Conservation (phyloP, 306 rosid species). For the Corylus heterophylla region DNA sequence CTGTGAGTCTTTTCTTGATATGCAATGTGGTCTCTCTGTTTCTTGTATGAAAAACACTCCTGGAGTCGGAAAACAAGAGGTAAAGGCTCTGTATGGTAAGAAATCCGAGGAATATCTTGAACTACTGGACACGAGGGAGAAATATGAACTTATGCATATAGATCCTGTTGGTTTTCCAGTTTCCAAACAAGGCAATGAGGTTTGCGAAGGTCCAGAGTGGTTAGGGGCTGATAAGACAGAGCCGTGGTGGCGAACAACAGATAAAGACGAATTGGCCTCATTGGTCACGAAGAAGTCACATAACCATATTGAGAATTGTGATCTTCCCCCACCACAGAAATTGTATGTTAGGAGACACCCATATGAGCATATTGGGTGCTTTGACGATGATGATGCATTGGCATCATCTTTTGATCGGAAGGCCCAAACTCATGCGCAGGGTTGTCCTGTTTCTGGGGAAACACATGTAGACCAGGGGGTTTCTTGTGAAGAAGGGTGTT, state of each 20-base stretch:
- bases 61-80: slow-evolving; percentile 36
- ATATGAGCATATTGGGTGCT: slow-evolving; percentile 28
- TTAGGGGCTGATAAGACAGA: slow-evolving; percentile 44
- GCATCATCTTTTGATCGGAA: slow-evolving; percentile 36
- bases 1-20: slow-evolving; percentile 25
- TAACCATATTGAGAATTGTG: slow-evolving; percentile 70
- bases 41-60: slow-evolving; percentile 26
- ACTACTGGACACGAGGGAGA: slow-evolving; percentile 30
- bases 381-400: slow-evolving; percentile 24
- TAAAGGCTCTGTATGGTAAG: slow-evolving; percentile 13
- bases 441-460: slow-evolving; percentile 25
- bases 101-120: slow-evolving; percentile 29
- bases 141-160: slow-evolving; percentile 31
- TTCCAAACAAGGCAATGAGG: slow-evolving; percentile 47
- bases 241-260: slow-evolving; percentile 82
- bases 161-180: slow-evolving; percentile 38
- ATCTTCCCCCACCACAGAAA: slow-evolving; percentile 91
- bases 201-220: slow-evolving; percentile 55
- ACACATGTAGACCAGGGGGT: slow-evolving; percentile 25
- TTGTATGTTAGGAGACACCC: slow-evolving; percentile 47
- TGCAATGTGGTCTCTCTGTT: slow-evolving; percentile 17
- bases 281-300: slow-evolving; percentile 57
- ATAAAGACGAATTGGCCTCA: slow-evolving; percentile 67
- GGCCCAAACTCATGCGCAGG: slow-evolving; percentile 31
- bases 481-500: slow-evolving; percentile 28